These are phyloP conservation scores for Cladophialophora yegresii DNA, from an alignment of 2,329 filamentous ascomycete species.

Conservation along the genomic window DNA sequence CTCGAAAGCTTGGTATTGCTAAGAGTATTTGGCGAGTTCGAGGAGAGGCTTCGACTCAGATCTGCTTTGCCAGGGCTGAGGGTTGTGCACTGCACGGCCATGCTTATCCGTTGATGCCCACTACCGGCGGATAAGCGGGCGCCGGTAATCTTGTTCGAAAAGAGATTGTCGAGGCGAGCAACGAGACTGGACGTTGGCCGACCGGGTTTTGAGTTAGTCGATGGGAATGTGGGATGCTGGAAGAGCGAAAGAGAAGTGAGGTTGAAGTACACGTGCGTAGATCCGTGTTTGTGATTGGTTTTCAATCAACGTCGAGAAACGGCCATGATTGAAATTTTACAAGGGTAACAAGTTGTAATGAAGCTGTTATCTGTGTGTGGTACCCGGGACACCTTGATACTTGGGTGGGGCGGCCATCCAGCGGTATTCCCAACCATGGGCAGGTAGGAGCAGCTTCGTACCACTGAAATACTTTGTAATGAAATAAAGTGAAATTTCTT, in stretches of 20 bases:
- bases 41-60: not conserved
- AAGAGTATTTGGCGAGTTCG: not conserved
- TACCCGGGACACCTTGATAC: no score
- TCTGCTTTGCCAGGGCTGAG: not conserved
- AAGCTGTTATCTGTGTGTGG: not conserved
- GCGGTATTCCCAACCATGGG: no score
- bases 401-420: no score
- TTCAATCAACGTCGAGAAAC: not conserved
- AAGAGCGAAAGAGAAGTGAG: not conserved
- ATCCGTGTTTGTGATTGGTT: not conserved
- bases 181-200: not conserved
- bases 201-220: not conserved
- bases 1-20: conserved; percentile 1
- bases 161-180: not conserved
- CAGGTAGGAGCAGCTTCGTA: no score
- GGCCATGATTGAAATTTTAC: not conserved
- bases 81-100: not conserved
- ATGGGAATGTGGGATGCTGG: not conserved
- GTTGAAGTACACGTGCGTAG: not conserved
- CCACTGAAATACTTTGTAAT: not conserved
- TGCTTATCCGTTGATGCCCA: not conserved
- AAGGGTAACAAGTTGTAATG: not conserved
- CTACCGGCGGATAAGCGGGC: not conserved
- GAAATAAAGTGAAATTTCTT: not conserved
- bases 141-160: not conserved